These are phyloP conservation scores for Metarhizium brunneum DNA, from an alignment of 2,329 filamentous ascomycete species.

Conservation along the genomic window DNA sequence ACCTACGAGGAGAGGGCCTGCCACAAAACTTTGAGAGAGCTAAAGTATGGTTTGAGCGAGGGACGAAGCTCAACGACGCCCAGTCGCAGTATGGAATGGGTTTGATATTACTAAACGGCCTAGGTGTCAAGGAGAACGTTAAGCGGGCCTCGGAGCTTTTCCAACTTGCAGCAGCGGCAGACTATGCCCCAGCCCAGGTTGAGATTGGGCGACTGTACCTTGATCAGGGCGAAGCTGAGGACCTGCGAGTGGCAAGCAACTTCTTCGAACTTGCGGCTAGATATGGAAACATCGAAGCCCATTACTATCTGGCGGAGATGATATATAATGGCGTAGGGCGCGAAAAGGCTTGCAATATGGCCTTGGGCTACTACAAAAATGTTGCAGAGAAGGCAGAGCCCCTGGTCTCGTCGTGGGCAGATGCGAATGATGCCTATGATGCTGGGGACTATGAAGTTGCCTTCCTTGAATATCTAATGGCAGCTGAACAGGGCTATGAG, in stretches of 20 bases:
- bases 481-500: slow-evolving; percentile 88
- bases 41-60: slow-evolving; percentile 74
- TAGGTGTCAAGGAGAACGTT: slow-evolving; percentile 61
- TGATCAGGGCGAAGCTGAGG: slow-evolving; percentile 63
- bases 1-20: slow-evolving; percentile 76
- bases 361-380: slow-evolving; percentile 73
- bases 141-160: slow-evolving; percentile 67
- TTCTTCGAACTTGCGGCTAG: slow-evolving; percentile 83
- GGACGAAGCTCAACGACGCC: slow-evolving; percentile 64
- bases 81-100: slow-evolving; percentile 80
- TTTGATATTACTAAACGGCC: slow-evolving; percentile 72
- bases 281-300: slow-evolving; percentile 77
- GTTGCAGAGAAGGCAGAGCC: slow-evolving; percentile 66
- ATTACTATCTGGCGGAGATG: slow-evolving; percentile 88
- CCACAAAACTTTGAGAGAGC: slow-evolving; percentile 70
- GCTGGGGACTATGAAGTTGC: slow-evolving; percentile 71
- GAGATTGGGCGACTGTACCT: slow-evolving; percentile 76
- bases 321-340: slow-evolving; percentile 70
- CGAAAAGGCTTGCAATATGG: slow-evolving; percentile 68
- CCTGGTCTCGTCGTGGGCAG: slow-evolving; percentile 67
- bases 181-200: slow-evolving; percentile 72
- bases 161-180: slow-evolving; percentile 70
- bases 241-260: slow-evolving; percentile 66
- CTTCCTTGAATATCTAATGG: slow-evolving; percentile 73
- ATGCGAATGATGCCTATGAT: slow-evolving; percentile 77